A percentile compares a stretch with the other conserved stretches of the same genome.
These are phyloP conservation scores for Venturia carpophila DNA, from an alignment of 2,329 filamentous ascomycete species.

Conservation along the genomic window DNA sequence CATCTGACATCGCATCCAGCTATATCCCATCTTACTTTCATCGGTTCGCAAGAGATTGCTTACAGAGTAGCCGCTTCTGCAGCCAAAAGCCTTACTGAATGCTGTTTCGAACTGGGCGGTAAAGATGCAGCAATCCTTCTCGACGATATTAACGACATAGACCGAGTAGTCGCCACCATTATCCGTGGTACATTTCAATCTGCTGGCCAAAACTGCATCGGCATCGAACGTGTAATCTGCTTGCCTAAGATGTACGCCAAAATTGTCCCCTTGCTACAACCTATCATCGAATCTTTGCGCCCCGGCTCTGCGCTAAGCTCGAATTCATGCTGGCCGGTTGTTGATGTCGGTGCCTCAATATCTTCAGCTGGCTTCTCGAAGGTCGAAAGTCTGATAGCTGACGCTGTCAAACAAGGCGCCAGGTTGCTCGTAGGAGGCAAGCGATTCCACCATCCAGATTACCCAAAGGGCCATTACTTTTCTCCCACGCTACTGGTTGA, in stretches of 20 bases:
- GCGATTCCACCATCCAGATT: slow-evolving; percentile 60
- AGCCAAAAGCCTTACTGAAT: slow-evolving; percentile 75
- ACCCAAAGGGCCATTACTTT: slow-evolving; percentile 85
- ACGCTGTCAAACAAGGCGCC: slow-evolving; percentile 73
- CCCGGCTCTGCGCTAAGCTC: slow-evolving; percentile 62
- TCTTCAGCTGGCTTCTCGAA: slow-evolving; percentile 67
- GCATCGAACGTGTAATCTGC: slow-evolving; percentile 70
- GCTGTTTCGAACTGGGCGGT: slow-evolving; percentile 86
- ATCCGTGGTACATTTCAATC: slow-evolving; percentile 93
- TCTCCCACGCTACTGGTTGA: slow-evolving; percentile 82
- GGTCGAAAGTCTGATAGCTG: slow-evolving; percentile 67
- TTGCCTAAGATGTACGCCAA: slow-evolving; percentile 56
- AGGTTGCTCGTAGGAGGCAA: slow-evolving; percentile 73
- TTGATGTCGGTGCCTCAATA: slow-evolving; percentile 86
- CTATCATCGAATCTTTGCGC: slow-evolving; percentile 65
- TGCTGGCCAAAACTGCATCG: slow-evolving; percentile 94
- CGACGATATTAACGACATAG: slow-evolving; percentile 62
- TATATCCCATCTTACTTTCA: slow-evolving; percentile 89
- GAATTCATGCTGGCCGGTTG: slow-evolving; percentile 36
- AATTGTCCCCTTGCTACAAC: slow-evolving; percentile 62
- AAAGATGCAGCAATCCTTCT: slow-evolving; percentile 90
- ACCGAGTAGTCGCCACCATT: slow-evolving; percentile 70
- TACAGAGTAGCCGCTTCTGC: slow-evolving; percentile 82
- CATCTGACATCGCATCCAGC: slow-evolving; percentile 77
- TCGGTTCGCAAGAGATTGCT: slow-evolving; percentile 80